Evolutionary conservation across 169 alveolate species (phyloP).

Genomic region (Cryptosporidium andersoni): DNA sequence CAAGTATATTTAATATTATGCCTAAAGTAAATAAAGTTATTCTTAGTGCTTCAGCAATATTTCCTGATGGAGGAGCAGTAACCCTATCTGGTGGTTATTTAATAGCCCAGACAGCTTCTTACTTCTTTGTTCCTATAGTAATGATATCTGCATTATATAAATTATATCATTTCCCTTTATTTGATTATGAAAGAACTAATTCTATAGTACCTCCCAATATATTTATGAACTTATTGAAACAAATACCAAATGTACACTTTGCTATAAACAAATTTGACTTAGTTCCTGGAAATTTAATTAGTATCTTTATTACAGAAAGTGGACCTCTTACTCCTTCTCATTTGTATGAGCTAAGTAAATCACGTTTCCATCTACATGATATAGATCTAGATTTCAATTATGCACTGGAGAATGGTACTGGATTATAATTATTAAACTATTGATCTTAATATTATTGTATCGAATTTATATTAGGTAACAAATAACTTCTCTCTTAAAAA

Average conservation of each 20-base stretch:
- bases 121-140: conserved; percentile 48
- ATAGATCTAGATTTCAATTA: not conserved
- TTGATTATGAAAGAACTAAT: conserved; percentile 50
- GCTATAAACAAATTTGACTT: conserved; percentile 51
- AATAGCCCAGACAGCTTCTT: conserved; percentile 40
- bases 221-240: conserved; percentile 36
- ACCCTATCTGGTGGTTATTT: conserved; percentile 69
- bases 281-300: conserved; percentile 43
- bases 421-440: no score
- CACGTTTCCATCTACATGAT: conserved; percentile 40
- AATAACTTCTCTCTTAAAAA: no score
- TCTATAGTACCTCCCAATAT: conserved; percentile 46
- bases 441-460: not conserved
- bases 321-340: conserved; percentile 44
- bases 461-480: not conserved
- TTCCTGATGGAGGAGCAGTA: conserved; percentile 70
- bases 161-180: conserved; percentile 55
- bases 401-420: no score
- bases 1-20: conserved; percentile 44
- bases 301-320: conserved; percentile 36
- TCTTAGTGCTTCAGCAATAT: conserved; percentile 49
- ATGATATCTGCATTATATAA: conserved; percentile 57
- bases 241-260: conserved; percentile 55
- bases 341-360: conserved; percentile 24
- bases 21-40: conserved; percentile 62